phyloP scores from a whole-genome alignment of 768 basidiomycete species.

The Boletus pseudopeckii region DNA sequence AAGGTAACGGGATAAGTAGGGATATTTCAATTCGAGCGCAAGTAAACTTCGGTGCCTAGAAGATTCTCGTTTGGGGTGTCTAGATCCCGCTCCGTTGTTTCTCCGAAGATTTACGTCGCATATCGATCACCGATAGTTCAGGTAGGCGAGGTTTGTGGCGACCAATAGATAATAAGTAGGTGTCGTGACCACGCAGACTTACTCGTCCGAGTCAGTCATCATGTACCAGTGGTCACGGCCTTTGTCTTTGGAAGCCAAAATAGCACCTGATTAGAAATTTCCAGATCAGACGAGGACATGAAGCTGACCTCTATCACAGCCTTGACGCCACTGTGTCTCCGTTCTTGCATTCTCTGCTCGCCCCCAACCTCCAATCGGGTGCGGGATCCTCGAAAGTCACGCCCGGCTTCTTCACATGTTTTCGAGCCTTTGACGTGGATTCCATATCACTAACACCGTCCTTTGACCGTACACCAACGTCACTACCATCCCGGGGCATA shows the following conservation, averaged over 20 bases:
- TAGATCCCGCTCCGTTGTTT: too few relatives aligned
- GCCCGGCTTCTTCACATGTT: constrained; percentile 55
- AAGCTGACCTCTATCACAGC: constrained; percentile 75
- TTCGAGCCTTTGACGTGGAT: constrained; percentile 26
- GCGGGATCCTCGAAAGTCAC: constrained; percentile 64
- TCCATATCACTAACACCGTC: constrained; percentile 22
- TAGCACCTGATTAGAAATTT: constrained; percentile 3
- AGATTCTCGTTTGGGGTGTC: too few relatives aligned
- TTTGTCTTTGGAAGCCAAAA: constrained; percentile 77
- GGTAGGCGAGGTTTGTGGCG: too few relatives aligned
- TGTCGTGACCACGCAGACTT: too few relatives aligned
- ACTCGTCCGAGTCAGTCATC: constrained; percentile 41
- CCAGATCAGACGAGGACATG: not conserved
- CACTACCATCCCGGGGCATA: constrained; percentile 79
- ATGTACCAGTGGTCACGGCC: constrained; percentile 59
- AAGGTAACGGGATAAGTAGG: too few relatives aligned
- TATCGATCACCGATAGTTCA: too few relatives aligned
- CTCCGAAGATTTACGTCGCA: too few relatives aligned
- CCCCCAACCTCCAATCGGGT: constrained; percentile 29
- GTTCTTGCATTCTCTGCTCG: constrained; percentile 62
- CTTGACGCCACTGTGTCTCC: constrained; percentile 75
- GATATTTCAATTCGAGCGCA: too few relatives aligned
- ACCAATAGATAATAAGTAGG: too few relatives aligned
- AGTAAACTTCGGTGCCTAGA: too few relatives aligned
- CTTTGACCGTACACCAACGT: constrained; percentile 33